Evolutionary conservation across 164 flowering plant genomes (phyloP), one percentile per base, ranked within the genome.

Genomic region (Platanus orientalis): DNA sequence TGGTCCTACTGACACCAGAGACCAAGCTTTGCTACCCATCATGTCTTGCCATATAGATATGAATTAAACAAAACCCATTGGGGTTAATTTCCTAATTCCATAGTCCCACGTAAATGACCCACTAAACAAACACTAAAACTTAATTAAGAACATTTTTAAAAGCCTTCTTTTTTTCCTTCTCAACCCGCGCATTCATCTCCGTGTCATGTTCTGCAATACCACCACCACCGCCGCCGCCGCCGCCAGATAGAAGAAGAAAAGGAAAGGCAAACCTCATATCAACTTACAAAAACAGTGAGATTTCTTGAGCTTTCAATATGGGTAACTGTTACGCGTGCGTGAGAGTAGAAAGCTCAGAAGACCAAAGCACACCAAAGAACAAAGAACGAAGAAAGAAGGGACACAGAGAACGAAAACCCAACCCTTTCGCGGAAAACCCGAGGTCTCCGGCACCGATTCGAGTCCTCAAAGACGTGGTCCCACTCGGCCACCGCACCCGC

Each of bases 381-480:
- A 64, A 47, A 25, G 44, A 34, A 45, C 53, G 54, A 47, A 57
- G 20, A 52, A 23, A 44, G 19, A 47, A 21, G 28, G 24, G 13
- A 7, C 7, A 25, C 25, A 65, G 45, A 58, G 85, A 75, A 19
- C 64, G 77, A 19, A 67, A 70, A 30, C 76, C 91, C 0, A 90
- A 86, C 64, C 95, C 95, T 0, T 90, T 76, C 40, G 53, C 92
- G 7, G 77, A 70, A 13, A 80, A 79, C 49, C 61, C 69, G 5
- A 52, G 63, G 4, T 75, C 86, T 11, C 82, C 88, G 1, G 83
- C 80, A 1, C 86, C 91, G 73, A 78, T 89, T 60, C 83, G 93
- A 3, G 98, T 92, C 50, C 77, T 92, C 19, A 88, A 88, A 53
- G 95, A 92, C 60, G 76, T 81, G 27, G 69, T 77, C 25, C 88